A percentile compares a stretch with the other conserved stretches of the same genome.
Evolutionary conservation across 2,329 filamentous ascomycete species (phyloP).

Genomic region (Fusarium poae): DNA sequence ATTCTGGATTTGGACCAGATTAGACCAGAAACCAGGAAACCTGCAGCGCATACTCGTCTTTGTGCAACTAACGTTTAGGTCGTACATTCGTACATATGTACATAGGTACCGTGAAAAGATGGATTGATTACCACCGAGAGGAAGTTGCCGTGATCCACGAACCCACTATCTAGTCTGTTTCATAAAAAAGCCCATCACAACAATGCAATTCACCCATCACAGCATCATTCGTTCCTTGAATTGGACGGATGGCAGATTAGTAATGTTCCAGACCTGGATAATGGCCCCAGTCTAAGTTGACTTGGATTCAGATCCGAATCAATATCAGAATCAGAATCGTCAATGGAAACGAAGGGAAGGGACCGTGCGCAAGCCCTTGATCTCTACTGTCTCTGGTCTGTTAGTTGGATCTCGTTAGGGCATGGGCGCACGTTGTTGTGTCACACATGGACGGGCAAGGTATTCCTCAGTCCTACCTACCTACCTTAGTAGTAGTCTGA

Average conservation of each 20-base stretch:
- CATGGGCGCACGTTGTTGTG: constrained; percentile 46
- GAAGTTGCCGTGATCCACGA: constrained; percentile 27
- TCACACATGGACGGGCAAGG: constrained; percentile 39
- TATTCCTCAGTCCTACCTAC: constrained; percentile 25
- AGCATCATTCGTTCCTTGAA: constrained; percentile 22
- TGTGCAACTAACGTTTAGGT: constrained; percentile 6
- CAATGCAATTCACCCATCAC: constrained; percentile 25
- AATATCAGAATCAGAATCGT: constrained; percentile 16
- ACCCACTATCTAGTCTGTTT: constrained; percentile 33
- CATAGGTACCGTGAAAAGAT: neutral
- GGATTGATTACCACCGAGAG: constrained; percentile 16
- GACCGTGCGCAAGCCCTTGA: constrained; percentile 42
- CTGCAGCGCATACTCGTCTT: neutral
- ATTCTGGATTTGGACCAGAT: neutral
- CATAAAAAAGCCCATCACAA: constrained; percentile 38
- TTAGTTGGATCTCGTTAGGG: constrained; percentile 40
- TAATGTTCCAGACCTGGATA: constrained; percentile 39
- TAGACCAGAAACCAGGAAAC: neutral
- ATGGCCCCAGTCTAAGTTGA: constrained; percentile 12
- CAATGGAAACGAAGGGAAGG: constrained; percentile 15
- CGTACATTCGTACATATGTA: neutral
- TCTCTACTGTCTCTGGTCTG: constrained; percentile 37
- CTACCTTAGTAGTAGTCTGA: too few relatives aligned
- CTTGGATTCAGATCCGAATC: constrained; percentile 2
- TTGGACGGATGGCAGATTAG: constrained; percentile 38